phyloP scores from a whole-genome alignment of 2,329 filamentous ascomycete species.

The Didymella segeticola region DNA sequence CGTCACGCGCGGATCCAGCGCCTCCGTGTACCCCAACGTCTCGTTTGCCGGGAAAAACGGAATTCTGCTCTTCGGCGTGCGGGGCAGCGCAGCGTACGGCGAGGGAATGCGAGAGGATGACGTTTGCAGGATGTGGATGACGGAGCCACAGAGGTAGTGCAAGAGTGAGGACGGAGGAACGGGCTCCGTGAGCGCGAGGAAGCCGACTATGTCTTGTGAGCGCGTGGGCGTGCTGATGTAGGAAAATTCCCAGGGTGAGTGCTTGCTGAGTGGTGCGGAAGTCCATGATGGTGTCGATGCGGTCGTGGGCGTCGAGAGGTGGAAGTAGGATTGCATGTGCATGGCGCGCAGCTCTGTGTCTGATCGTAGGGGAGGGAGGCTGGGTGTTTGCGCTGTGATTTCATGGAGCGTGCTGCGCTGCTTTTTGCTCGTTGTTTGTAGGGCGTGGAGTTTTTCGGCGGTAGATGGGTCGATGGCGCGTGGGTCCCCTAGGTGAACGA shows the following conservation, averaged over 20 bases:
- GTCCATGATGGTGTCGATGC: constrained; percentile 55
- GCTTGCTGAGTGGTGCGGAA: constrained; percentile 61
- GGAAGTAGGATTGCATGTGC: constrained; percentile 84
- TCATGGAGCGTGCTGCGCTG: constrained; percentile 54
- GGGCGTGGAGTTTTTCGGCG: constrained; percentile 61
- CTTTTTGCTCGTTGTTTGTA: constrained; percentile 52
- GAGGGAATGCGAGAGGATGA: constrained; percentile 53
- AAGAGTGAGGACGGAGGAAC: constrained; percentile 64
- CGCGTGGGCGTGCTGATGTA: constrained; percentile 60
- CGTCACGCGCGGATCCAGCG: constrained; percentile 66
- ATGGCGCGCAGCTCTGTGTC: constrained; percentile 72
- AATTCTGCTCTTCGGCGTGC: constrained; percentile 60
- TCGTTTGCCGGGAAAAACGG: constrained; percentile 65
- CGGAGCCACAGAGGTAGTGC: constrained; percentile 72
- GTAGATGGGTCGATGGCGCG: constrained; percentile 61
- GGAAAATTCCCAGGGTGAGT: constrained; percentile 67
- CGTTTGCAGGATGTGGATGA: constrained; percentile 71
- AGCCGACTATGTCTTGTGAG: constrained; percentile 63
- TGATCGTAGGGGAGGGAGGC: constrained; percentile 57
- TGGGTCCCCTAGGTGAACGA: constrained; percentile 67
- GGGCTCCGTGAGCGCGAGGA: constrained; percentile 72
- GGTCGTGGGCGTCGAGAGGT: constrained; percentile 47
- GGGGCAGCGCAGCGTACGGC: constrained; percentile 41
- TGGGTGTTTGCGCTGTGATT: constrained; percentile 62
- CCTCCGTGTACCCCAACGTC: constrained; percentile 51